Evolutionary conservation across 306 rosid genomes (phyloP), one percentile per base, ranked within the genome.

Genomic region (Cucurbita moschata): DNA sequence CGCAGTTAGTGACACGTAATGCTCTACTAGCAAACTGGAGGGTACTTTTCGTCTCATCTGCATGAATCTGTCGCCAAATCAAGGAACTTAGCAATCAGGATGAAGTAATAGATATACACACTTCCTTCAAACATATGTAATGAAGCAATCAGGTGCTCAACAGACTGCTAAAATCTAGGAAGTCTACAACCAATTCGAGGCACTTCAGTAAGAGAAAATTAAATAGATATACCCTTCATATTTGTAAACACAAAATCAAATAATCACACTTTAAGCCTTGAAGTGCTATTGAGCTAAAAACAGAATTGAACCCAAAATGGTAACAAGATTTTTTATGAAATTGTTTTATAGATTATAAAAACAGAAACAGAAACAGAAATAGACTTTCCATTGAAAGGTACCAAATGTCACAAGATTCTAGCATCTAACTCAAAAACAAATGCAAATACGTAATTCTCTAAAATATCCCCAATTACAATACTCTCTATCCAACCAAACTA

Each of bases 11-110:
- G 73, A 94, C 98, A 60, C 92, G 91, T 80, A 90, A 79, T 75
- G 98, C 98, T 79, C 98, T 85, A 79, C 98, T 94, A 80, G 98
- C 98, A 82, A 94, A 94, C 76, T 94, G 98, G 73, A 94, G 91
- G 74, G 95, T 94, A 77, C 98, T 90, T 89, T 90, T 94, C 39
- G 98, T 94, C 87, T 94, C 98, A 50, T 94, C 98, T 73, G 91
- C 79, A 79, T 94, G 98, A 81, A 91, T 75, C 98, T 94, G 90
- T 79, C 82, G 81, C 60, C 71, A 70, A 76, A 82, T 10, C 76
- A 71, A 44, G 63, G 58, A 60, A 7, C 76, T 72, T 55, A 76
- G 78, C 74, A 79, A 77, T 66, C 55, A 23, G 60, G 82, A 78
- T 53, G 71, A 68, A 76, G 38, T 47, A 73, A 23, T 8, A 7